Base-by-base conservation (phyloP, 257 asterid species). In the Gardenia jasminoides region DNA sequence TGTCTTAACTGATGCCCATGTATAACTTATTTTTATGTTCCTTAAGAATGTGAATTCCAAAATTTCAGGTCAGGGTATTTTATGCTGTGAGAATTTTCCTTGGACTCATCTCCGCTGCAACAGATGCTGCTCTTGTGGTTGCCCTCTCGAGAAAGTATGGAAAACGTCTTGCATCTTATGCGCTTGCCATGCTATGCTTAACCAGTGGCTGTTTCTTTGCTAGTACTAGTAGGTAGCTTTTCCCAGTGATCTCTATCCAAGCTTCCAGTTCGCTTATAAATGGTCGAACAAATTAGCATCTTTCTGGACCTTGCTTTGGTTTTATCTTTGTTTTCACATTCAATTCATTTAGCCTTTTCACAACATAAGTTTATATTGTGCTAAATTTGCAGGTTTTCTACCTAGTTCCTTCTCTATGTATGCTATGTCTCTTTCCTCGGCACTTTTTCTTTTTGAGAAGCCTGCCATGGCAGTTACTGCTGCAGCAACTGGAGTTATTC, bases 331-430 rank as follows among this genome's bases (percentile, higher is more conserved):
- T 46, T 17, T 10, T 70, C 24, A 41, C 28, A 46, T 39, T 26
- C 41, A 28, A 22, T 65, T 28, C 16, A 12, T 44, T 44, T 70
- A 6, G 15, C 10, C n/a, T 56, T 50, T 41, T 46, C 19, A 26
- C 10, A 17, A 4, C 46, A 36, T 28, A 3, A 56, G 61, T 7
- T 19, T 59, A 28, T 75, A 22, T 19, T 67, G 72, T 79, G 78
- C 30, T 83, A 86, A 72, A 81, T 64, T 15, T 71, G 83, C 91
- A 96, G 99, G 99, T 92, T 86, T 96, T 85, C 91, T 96, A 80
- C 99, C 99, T 76, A 96, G 99, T 86, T 92, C 99, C 3, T 96
- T 96, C 88, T 86, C 98, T 79, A 96, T 93, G 99, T 91, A 96
- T 87, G 92, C 91, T 46, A 93, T 96, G 92, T 96, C 99, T 83